Evolutionary conservation across 108 stramenopile species (phyloP).

Genomic region (Skeletonema menzelii): DNA sequence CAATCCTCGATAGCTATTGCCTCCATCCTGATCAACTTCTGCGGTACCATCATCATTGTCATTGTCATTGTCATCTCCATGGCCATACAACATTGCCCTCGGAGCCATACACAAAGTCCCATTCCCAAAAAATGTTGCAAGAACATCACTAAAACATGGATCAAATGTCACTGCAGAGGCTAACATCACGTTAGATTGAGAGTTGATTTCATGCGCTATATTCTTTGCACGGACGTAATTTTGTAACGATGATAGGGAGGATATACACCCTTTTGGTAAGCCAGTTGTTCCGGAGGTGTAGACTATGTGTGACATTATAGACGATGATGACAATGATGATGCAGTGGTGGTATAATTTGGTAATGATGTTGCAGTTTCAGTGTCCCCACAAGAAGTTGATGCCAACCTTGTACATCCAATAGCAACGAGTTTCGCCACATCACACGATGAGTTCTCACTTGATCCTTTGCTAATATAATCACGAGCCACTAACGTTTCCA

Average conservation of each 20-base stretch:
- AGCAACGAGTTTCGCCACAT: constrained; percentile 31
- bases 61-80: constrained; percentile 3
- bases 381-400: background rate
- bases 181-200: constrained; percentile 57
- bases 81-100: constrained; percentile 39
- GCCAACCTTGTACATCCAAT: constrained; percentile 5
- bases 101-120: constrained; percentile 62
- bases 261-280: constrained; percentile 89
- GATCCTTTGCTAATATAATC: background rate
- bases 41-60: background rate
- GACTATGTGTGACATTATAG: constrained; percentile 73
- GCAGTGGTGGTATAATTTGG: background rate
- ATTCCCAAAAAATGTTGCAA: constrained; percentile 63
- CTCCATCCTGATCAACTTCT: background rate
- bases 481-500: constrained; percentile 12
- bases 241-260: constrained; percentile 62
- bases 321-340: background rate
- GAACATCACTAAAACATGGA: constrained; percentile 80
- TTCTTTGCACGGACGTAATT: constrained; percentile 74
- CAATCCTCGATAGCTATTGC: constrained; percentile 13
- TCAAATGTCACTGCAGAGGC: constrained; percentile 84
- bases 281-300: constrained; percentile 98
- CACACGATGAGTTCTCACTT: constrained; percentile 15
- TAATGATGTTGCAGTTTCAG: background rate
- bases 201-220: constrained; percentile 48